These are phyloP conservation scores for Candida schatavii DNA, from an alignment of 805 yeast genomes.

Conservation along the genomic window DNA sequence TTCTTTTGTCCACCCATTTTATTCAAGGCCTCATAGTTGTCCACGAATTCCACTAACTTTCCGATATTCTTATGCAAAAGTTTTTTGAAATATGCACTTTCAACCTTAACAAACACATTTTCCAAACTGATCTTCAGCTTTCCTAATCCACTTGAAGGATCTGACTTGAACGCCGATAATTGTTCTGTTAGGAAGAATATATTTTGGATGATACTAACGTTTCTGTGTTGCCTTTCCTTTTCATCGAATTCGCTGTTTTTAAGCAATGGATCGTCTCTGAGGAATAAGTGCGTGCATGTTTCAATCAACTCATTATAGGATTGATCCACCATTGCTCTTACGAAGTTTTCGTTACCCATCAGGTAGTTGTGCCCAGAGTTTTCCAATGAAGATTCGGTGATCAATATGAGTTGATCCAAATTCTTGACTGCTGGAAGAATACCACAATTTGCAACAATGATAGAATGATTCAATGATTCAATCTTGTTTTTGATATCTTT, in stretches of 20 bases:
- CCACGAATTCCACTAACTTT: slow-evolving; percentile 61
- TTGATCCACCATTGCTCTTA: slow-evolving; percentile 22
- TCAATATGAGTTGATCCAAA: slow-evolving; percentile 28
- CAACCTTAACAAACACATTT: slow-evolving; percentile 24
- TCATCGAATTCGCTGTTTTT: slow-evolving; percentile 44
- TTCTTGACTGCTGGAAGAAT: slow-evolving; percentile 32
- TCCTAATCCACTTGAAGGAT: slow-evolving; percentile 18
- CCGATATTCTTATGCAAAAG: slow-evolving; percentile 54
- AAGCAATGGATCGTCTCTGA: slow-evolving; percentile 42
- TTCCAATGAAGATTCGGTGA: slow-evolving; percentile 34
- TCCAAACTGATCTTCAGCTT: slow-evolving; percentile 24
- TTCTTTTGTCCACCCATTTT: slow-evolving; percentile 57
- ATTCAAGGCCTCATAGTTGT: slow-evolving; percentile 54
- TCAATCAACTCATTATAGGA: slow-evolving; percentile 33
- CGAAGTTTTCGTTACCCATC: slow-evolving; percentile 6
- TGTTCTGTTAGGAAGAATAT: slow-evolving; percentile 35
- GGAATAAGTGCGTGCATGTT: slow-evolving; percentile 32
- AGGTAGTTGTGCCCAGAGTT: slow-evolving; percentile 8
- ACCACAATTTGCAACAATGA: slow-evolving; percentile 35
- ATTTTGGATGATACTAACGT: slow-evolving; percentile 40
- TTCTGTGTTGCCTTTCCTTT: slow-evolving; percentile 39
- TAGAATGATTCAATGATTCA: slow-evolving; percentile 31
- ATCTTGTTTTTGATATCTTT: slow-evolving; percentile 57
- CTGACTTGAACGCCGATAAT: slow-evolving; percentile 17
- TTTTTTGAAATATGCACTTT: slow-evolving; percentile 32